These are phyloP conservation scores for Bocquillonia castaneifolia DNA, from an alignment of 441 rosid species.

Conservation along the genomic window DNA sequence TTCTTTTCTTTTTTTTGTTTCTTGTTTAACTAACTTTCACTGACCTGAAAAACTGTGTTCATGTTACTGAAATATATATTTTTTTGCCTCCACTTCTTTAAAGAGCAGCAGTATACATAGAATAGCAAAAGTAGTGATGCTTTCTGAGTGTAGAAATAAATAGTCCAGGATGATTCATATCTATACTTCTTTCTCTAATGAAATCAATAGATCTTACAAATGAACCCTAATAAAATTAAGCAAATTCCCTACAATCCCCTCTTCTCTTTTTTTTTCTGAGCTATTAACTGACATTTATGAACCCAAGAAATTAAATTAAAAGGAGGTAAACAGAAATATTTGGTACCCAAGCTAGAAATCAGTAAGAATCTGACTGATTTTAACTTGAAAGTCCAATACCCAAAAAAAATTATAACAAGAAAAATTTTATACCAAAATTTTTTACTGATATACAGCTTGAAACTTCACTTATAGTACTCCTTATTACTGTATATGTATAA, in stretches of 20 bases:
- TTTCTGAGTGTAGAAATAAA: neutral
- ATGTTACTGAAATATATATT: neutral
- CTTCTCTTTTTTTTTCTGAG: neutral
- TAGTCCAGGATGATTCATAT: neutral
- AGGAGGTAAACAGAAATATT: neutral
- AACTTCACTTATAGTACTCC: too few relatives aligned
- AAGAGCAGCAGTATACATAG: neutral
- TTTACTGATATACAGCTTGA: too few relatives aligned
- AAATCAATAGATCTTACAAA: slow-evolving; percentile 11
- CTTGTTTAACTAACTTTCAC: neutral
- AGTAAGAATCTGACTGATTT: slow-evolving; percentile 8
- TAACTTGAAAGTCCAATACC: slow-evolving; percentile 12
- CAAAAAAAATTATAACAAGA: too few relatives aligned
- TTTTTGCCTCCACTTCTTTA: too few relatives aligned
- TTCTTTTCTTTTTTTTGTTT: neutral
- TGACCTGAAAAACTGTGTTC: neutral
- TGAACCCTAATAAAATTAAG: slow-evolving; percentile 14
- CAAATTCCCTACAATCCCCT: neutral
- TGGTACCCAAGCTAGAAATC: slow-evolving; percentile 5
- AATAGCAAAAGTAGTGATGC: slow-evolving; percentile 4
- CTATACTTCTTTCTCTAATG: neutral
- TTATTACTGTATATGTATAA: too few relatives aligned
- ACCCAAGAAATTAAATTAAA: slow-evolving; percentile 9
- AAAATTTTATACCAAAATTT: too few relatives aligned
- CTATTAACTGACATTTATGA: slow-evolving; percentile 18